These are phyloP conservation scores for Cymbopogon flexuosus DNA, from an alignment of 202 grass and related monocot species.

Conservation along the genomic window DNA sequence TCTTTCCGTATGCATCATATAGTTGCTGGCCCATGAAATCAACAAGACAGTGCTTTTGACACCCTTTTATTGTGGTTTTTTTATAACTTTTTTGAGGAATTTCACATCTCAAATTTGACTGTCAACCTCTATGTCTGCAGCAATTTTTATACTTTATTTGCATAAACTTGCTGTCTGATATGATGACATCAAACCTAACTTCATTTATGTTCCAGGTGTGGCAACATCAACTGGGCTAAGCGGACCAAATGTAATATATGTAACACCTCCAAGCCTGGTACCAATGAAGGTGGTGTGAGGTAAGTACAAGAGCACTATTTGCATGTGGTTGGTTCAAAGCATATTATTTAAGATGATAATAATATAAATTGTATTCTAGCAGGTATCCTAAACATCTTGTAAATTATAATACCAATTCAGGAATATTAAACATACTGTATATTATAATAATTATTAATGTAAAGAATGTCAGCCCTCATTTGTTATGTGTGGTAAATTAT, in stretches of 20 bases:
- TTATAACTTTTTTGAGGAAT: too few species aligned
- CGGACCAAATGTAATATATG: constrained; percentile 91
- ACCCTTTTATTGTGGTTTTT: background rate
- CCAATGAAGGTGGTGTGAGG: constrained; percentile 95
- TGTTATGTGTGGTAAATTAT: background rate
- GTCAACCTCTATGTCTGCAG: background rate
- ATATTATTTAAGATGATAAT: background rate
- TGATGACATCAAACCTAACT: background rate
- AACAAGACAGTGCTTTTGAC: background rate
- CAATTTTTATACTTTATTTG: background rate
- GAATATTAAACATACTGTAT: background rate
- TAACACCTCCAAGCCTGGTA: constrained; percentile 90
- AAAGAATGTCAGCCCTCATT: background rate
- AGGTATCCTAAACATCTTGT: background rate
- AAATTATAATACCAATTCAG: background rate
- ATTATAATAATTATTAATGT: background rate
- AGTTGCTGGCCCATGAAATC: background rate
- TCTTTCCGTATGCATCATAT: background rate
- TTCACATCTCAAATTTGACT: background rate
- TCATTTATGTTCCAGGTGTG: constrained; percentile 61
- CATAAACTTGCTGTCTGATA: background rate
- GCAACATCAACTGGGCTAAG: constrained; percentile 97
- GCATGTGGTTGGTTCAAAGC: background rate
- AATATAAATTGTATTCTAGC: background rate
- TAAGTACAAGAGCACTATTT: constrained; percentile 11